These are phyloP conservation scores for Leptoxyphium fumago DNA, from an alignment of 2,329 filamentous ascomycete genomes.

Conservation along the genomic window DNA sequence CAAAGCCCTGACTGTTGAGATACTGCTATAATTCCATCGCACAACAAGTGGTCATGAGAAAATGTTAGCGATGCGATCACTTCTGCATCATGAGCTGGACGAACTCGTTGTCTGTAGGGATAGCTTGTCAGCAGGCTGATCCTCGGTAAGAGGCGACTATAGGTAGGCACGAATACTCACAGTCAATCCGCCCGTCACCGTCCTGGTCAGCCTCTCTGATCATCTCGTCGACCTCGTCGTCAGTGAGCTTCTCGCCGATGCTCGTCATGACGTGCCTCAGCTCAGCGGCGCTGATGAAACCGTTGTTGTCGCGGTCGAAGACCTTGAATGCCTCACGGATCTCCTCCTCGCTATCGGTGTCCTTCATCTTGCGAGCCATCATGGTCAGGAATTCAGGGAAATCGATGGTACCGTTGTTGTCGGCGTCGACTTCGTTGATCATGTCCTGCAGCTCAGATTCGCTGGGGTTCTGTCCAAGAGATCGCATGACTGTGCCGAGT, in stretches of 20 bases:
- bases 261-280: slow-evolving; percentile 49
- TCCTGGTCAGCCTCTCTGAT: slow-evolving; percentile 50
- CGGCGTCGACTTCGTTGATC: slow-evolving; percentile 51
- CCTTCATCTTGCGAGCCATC: slow-evolving; percentile 50
- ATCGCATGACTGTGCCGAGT: slow-evolving; percentile 49
- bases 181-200: slow-evolving; percentile 50
- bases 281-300: slow-evolving; percentile 49
- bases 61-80: slow-evolving; percentile 9
- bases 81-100: slow-evolving; percentile 44
- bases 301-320: slow-evolving; percentile 51
- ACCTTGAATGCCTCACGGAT: slow-evolving; percentile 52
- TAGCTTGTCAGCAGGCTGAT: slow-evolving; percentile 2
- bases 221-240: slow-evolving; percentile 52
- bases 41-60: too few relatives aligned
- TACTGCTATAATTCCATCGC: too few relatives aligned
- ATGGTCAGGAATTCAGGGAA: slow-evolving; percentile 53
- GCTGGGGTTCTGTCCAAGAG: slow-evolving; percentile 47
- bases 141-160: neutral
- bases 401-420: slow-evolving; percentile 51
- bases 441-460: slow-evolving; percentile 50
- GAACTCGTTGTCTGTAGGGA: slow-evolving; percentile 36
- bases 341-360: slow-evolving; percentile 48
- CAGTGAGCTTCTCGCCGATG: slow-evolving; percentile 49
- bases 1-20: too few relatives aligned
- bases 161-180: slow-evolving; percentile 25